Conservation (phyloP, 768 basidiomycete genomes). For the Pulveroboletus sp. region DNA sequence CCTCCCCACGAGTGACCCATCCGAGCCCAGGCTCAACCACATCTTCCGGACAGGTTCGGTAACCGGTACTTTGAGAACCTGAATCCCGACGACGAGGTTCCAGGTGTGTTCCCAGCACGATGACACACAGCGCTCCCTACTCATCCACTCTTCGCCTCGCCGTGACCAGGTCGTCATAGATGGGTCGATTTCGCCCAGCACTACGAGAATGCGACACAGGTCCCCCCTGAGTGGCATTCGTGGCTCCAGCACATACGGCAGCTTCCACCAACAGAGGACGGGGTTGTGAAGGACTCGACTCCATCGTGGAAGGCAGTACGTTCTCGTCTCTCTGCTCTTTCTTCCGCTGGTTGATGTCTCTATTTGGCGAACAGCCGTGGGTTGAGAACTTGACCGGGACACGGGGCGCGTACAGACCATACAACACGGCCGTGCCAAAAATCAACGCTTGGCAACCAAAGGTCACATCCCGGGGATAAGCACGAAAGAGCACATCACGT, state of each 20-base stretch:
- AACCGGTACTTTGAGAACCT: conserved; percentile 93
- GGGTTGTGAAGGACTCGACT: conserved; percentile 58
- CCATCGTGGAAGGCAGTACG: conserved; percentile 85
- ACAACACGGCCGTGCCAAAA: conserved; percentile 84
- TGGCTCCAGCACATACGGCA: conserved; percentile 91
- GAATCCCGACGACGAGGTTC: conserved; percentile 81
- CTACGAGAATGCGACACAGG: conserved; percentile 86
- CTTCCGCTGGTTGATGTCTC: neutral
- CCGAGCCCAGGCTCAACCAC: conserved; percentile 1
- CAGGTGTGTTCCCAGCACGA: conserved; percentile 48
- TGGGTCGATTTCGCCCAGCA: conserved; percentile 97
- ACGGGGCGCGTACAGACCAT: conserved; percentile 82
- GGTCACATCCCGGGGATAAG: conserved; percentile 43
- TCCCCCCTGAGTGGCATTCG: conserved; percentile 95
- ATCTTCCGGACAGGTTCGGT: conserved; percentile 61
- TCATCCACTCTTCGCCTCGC: neutral
- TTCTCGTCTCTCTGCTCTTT: conserved; percentile 6
- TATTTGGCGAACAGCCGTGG: conserved; percentile 52
- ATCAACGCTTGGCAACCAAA: conserved; percentile 81
- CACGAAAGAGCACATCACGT: neutral
- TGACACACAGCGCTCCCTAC: neutral
- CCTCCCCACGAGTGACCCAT: neutral
- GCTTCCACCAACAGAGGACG: conserved; percentile 72
- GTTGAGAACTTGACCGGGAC: conserved; percentile 91
- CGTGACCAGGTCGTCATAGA: conserved; percentile 74